phyloP scores from a whole-genome alignment of 345 rosid genomes.

The Rubroshorea leprosula region DNA sequence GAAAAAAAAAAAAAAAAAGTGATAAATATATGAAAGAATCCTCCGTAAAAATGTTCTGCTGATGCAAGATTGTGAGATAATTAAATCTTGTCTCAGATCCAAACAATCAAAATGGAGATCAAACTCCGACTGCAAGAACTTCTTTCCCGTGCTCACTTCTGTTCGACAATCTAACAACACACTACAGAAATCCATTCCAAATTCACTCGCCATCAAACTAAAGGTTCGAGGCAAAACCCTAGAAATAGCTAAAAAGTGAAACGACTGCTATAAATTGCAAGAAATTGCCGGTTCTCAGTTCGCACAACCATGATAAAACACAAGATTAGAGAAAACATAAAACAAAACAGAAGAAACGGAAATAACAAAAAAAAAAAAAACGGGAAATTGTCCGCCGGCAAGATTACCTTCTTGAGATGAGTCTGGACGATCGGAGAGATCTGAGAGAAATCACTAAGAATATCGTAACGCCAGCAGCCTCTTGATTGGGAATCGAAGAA shows the following conservation, averaged over 20 bases:
- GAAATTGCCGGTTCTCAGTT: not conserved
- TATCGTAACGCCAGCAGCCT: conserved; percentile 54
- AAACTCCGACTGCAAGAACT: too few relatives aligned
- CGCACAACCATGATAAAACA: not conserved
- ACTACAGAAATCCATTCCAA: too few relatives aligned
- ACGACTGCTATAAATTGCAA: not conserved
- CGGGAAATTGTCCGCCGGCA: not conserved
- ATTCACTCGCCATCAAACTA: too few relatives aligned
- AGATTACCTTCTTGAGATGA: conserved; percentile 78
- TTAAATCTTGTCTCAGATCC: not conserved
- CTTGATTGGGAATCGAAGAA: conserved; percentile 62
- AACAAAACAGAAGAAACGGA: not conserved
- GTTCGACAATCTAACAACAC: too few relatives aligned
- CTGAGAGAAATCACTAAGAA: conserved; percentile 71
- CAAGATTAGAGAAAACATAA: not conserved
- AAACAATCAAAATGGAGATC: too few relatives aligned
- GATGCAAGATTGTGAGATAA: too few relatives aligned
- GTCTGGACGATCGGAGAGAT: conserved; percentile 74
- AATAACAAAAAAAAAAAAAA: too few relatives aligned
- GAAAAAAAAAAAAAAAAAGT: too few relatives aligned
- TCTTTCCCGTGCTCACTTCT: too few relatives aligned
- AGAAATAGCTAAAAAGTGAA: not conserved
- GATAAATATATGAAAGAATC: too few relatives aligned
- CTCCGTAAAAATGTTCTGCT: too few relatives aligned
- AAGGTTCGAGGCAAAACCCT: too few relatives aligned